Conservation (phyloP, 2,329 filamentous ascomycete species). For the Triangularia setosa region DNA sequence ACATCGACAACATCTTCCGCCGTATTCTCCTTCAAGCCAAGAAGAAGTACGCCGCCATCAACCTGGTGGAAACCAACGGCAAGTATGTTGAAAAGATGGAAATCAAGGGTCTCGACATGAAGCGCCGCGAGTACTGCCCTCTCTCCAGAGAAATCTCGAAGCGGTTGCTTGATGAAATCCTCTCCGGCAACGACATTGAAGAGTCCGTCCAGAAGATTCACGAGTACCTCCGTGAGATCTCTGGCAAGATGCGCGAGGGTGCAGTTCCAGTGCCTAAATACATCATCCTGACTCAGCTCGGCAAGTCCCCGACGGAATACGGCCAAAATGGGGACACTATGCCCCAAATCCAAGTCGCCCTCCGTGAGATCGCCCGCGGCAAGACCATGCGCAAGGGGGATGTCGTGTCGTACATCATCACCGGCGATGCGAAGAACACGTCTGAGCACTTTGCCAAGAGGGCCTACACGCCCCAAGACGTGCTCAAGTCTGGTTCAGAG, state of each 20-base stretch:
- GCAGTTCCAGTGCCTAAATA: constrained; percentile 78
- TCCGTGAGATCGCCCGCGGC: constrained; percentile 80
- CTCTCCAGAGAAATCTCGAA: constrained; percentile 93
- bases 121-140: constrained; percentile 91
- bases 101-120: constrained; percentile 98
- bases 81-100: constrained; percentile 94
- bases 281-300: constrained; percentile 96
- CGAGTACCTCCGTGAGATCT: constrained; percentile 83
- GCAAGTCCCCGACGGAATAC: constrained; percentile 89
- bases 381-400: constrained; percentile 89
- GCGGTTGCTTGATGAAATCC: constrained; percentile 84
- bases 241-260: constrained; percentile 79
- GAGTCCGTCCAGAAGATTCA: constrained; percentile 85
- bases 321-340: constrained; percentile 82
- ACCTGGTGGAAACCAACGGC: constrained; percentile 82
- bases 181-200: constrained; percentile 90
- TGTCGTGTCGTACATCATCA: constrained; percentile 94
- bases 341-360: constrained; percentile 94
- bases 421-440: constrained; percentile 58
- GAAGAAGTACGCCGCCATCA: constrained; percentile 98
- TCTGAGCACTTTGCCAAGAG: constrained; percentile 78
- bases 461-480: constrained; percentile 81
- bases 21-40: constrained; percentile 92
- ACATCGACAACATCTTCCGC: constrained; percentile 96
- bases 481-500: constrained; percentile 69